Percentiles rank a stretch among this genome's conserved stretches.
Conservation (phyloP, 2,329 filamentous ascomycete species). For the Nannizziopsis arthrosporioides region DNA sequence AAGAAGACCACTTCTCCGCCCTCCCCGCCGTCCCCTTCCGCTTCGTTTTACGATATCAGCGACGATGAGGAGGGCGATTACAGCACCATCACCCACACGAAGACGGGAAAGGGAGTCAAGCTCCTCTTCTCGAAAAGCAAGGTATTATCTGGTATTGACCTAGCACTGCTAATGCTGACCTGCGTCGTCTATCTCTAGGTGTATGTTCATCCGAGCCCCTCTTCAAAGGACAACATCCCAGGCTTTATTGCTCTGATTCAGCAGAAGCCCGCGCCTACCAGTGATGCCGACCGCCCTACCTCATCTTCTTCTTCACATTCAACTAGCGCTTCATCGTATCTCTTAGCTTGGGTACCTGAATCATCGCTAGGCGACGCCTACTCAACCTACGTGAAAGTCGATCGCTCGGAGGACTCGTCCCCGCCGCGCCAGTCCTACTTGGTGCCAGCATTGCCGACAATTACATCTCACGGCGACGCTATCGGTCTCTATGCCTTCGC, state of each 20-base stretch:
- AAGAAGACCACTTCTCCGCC: constrained; percentile 30
- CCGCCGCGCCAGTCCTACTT: constrained; percentile 79
- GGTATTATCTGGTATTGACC: constrained; percentile 34
- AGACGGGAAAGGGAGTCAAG: constrained; percentile 69
- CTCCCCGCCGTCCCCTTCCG: constrained; percentile 57
- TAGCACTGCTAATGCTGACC: background rate
- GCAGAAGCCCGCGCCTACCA: constrained; percentile 52
- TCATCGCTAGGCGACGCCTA: constrained; percentile 73
- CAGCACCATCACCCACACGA: constrained; percentile 76
- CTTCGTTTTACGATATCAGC: constrained; percentile 88
- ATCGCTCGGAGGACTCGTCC: constrained; percentile 70
- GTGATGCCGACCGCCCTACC: constrained; percentile 24
- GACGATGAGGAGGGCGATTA: constrained; percentile 95
- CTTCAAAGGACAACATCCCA: constrained; percentile 86
- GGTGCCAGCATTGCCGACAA: constrained; percentile 80
- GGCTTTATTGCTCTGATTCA: constrained; percentile 89
- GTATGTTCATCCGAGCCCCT: constrained; percentile 88
- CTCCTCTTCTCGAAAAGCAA: constrained; percentile 95
- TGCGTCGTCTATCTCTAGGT: constrained; percentile 45
- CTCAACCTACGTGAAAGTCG: constrained; percentile 89
- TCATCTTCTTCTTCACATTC: constrained; percentile 33
- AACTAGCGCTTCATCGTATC: constrained; percentile 54
- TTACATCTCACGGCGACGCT: constrained; percentile 59
- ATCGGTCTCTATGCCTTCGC: constrained; percentile 81
- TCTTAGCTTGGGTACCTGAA: constrained; percentile 91